These are phyloP conservation scores for Aspergillus taichungensis DNA, from an alignment of 495 filamentous ascomycete species.

Conservation along the genomic window DNA sequence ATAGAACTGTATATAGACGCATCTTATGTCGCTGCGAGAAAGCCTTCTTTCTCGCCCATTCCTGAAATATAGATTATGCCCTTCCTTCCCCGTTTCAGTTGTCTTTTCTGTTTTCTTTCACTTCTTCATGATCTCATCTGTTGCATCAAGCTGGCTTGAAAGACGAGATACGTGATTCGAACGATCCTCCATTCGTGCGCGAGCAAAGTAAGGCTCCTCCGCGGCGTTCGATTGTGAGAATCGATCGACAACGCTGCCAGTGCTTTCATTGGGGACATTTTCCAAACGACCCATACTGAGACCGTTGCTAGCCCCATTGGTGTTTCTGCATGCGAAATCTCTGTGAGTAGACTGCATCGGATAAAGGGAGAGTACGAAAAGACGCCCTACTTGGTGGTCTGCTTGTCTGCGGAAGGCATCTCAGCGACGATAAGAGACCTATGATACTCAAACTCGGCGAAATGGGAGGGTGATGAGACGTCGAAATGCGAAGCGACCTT, in stretches of 20 bases:
- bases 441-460: too few species aligned
- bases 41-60: neutral
- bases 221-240: slow-evolving; percentile 25
- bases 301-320: slow-evolving; percentile 10
- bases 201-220: slow-evolving; percentile 32
- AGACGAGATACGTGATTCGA: slow-evolving; percentile 25
- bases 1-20: slow-evolving; percentile 25
- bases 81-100: slow-evolving; percentile 2
- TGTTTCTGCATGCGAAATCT: slow-evolving; percentile 8
- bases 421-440: too few species aligned
- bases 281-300: slow-evolving; percentile 26
- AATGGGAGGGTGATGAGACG: too few species aligned
- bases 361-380: neutral
- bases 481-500: too few species aligned
- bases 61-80: neutral
- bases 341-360: neutral
- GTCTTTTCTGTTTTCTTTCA: slow-evolving; percentile 4
- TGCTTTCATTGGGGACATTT: slow-evolving; percentile 21
- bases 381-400: slow-evolving; percentile 10
- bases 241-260: slow-evolving; percentile 20
- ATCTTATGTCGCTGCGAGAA: neutral
- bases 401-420: slow-evolving; percentile 14
- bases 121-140: slow-evolving; percentile 28
- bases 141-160: slow-evolving; percentile 25
- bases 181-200: slow-evolving; percentile 25